These are phyloP conservation scores for Aspergillus leporis DNA, from an alignment of 495 filamentous ascomycete species.

Conservation along the genomic window DNA sequence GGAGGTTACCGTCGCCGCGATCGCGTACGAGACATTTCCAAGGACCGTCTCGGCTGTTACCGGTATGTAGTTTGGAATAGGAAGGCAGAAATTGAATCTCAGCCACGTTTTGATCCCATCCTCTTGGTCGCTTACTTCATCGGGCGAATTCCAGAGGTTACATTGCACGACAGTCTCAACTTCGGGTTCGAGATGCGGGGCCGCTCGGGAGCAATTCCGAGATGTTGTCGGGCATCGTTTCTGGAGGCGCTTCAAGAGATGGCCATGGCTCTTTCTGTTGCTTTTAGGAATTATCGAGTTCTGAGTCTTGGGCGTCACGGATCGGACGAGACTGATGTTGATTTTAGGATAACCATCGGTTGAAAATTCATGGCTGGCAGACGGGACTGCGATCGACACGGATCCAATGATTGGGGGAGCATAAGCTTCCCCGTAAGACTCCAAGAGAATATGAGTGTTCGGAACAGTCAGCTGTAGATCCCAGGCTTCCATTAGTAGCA, in stretches of 20 bases:
- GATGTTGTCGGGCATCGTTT: not conserved
- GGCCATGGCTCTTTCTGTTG: not conserved
- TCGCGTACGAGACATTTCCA: conserved; percentile 9
- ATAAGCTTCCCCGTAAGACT: not conserved
- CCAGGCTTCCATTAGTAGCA: not conserved
- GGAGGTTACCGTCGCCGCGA: not conserved
- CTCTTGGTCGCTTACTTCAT: not conserved
- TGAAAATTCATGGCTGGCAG: not conserved
- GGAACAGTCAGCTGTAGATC: conserved; percentile 9
- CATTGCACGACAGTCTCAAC: conserved; percentile 4
- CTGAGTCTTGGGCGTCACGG: not conserved
- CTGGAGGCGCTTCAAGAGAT: not conserved
- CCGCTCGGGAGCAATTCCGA: not conserved
- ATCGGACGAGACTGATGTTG: conserved; percentile 4
- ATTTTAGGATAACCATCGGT: not conserved
- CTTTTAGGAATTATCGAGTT: not conserved
- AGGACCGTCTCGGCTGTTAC: conserved; percentile 5
- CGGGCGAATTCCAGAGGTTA: conserved; percentile 6
- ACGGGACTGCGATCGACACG: not conserved
- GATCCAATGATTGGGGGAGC: conserved; percentile 5
- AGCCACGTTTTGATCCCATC: not conserved
- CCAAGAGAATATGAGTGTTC: conserved; percentile 3
- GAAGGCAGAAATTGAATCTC: conserved; percentile 2
- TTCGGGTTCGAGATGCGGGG: not conserved
- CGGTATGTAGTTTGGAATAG: conserved; percentile 1